Evolutionary conservation across 164 flowering plant genomes (phyloP), one percentile per base, ranked within the genome.

Genomic region (Stephania cephalantha): DNA sequence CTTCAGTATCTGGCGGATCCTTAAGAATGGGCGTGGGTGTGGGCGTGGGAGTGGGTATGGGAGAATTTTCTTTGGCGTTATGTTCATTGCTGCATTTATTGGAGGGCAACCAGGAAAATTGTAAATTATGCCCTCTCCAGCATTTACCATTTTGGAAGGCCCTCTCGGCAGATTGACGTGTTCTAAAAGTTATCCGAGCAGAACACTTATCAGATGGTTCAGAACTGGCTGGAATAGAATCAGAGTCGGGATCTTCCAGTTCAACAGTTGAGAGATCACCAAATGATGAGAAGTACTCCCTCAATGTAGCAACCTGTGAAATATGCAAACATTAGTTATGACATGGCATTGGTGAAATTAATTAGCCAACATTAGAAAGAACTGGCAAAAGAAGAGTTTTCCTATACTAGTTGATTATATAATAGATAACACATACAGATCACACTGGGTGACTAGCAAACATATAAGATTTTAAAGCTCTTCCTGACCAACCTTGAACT

Each of bases 61-160:
- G 73, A 72, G 83, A 73, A 71, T 78, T 84, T 69, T 85, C 88
- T 75, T 70, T 72, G 46, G 80, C 66, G 58, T 74, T 69, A 13
- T 58, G 73, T 44, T 74, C 83, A 74, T 70, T 87, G 75, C 75
- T 58, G 42, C 86, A 63, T 76, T 50, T 82, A 69, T 74, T 85
- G 42, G 90, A 71, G n/a, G 75, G 15, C 75, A 88, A 52, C 99
- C 99, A 95, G 53, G 67, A 68, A 79, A 93, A 91, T 71, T 89
- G 86, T 80, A 95, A 81, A 75, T 82, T 82, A 75, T 90, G 85
- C 70, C 91, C 99, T 78, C 87, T 77, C 89, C 92, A 95, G 84
- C 85, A 82, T 87, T 85, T 91, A 48, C 91, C 97, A 81, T 86
- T 85, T 46, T 25, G 65, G 81, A 90, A 93, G 78, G 99, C 99